Percentiles rank a stretch among this genome's conserved stretches.
Conservation (phyloP, 179 eudicot genomes). For the Sideroxylon spinosum region DNA sequence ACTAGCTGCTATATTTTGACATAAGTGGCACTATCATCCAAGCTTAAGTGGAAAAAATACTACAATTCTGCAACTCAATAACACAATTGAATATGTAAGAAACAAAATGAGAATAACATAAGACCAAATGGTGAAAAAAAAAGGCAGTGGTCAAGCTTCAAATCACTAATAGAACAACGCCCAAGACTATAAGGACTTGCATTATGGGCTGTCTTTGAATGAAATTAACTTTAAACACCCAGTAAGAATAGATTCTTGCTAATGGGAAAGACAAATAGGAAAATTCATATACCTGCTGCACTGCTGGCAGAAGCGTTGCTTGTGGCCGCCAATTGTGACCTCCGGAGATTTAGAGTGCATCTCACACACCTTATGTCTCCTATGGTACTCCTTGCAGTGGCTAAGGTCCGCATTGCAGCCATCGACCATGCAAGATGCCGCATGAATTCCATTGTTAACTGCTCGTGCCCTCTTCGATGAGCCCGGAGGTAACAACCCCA, state of each 20-base stretch:
- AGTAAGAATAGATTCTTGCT: neutral
- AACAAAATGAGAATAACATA: neutral
- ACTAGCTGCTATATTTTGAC: neutral
- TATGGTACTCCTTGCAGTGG: constrained; percentile 27
- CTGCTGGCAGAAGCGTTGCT: constrained; percentile 56
- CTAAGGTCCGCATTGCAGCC: constrained; percentile 29
- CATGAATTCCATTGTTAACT: constrained; percentile 15
- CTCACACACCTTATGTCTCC: constrained; percentile 34
- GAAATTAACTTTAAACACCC: neutral
- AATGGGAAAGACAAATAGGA: neutral
- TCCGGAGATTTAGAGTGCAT: constrained; percentile 26
- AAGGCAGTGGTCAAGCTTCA: neutral
- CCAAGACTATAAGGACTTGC: neutral
- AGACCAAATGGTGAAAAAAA: neutral
- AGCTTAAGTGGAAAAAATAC: neutral
- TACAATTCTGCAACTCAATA: neutral
- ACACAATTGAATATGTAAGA: neutral
- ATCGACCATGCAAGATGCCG: constrained; percentile 22
- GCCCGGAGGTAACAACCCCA: constrained; percentile 19
- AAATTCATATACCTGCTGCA: constrained; percentile 44
- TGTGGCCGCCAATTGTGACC: constrained; percentile 35
- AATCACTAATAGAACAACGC: neutral
- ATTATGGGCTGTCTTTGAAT: neutral
- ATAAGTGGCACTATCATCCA: neutral
- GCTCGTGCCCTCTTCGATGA: constrained; percentile 26